Evolutionary conservation across 164 flowering plant species (phyloP).

Genomic region (Platanus orientalis): DNA sequence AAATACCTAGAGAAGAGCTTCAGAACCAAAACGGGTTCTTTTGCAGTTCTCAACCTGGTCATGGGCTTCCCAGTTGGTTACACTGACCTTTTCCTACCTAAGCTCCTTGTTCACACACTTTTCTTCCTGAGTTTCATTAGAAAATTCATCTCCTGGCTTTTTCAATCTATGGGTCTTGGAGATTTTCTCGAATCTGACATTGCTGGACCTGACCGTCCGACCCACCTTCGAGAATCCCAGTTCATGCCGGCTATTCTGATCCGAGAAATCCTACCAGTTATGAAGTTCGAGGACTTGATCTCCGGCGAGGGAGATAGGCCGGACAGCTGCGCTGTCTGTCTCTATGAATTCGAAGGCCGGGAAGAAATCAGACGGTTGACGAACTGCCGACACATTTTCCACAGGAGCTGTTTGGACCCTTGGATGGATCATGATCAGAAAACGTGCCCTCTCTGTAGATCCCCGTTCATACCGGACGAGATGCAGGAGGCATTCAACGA

Average conservation of each 20-base stretch:
- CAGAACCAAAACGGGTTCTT: too few relatives aligned
- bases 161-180: slow-evolving; percentile 33
- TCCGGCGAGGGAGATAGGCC: slow-evolving; percentile 21
- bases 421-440: slow-evolving; percentile 75
- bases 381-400: slow-evolving; percentile 68
- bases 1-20: too few relatives aligned
- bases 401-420: slow-evolving; percentile 63
- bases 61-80: slow-evolving; percentile 60
- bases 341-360: slow-evolving; percentile 50
- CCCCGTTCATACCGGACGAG: slow-evolving; percentile 53
- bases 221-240: slow-evolving; percentile 6
- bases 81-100: slow-evolving; percentile 51
- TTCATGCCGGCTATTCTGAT: slow-evolving; percentile 36
- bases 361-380: slow-evolving; percentile 57
- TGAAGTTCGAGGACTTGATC: slow-evolving; percentile 39
- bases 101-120: slow-evolving; percentile 37
- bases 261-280: slow-evolving; percentile 60
- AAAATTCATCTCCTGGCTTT: slow-evolving; percentile 27
- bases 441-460: slow-evolving; percentile 88
- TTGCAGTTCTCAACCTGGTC: too few relatives aligned
- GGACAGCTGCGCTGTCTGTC: slow-evolving; percentile 79
- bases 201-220: slow-evolving; percentile 19
- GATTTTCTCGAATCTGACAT: slow-evolving; percentile 45
- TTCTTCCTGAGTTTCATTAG: slow-evolving; percentile 35
- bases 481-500: slow-evolving; percentile 54